Base-by-base conservation (phyloP, 306 rosid genomes). In the Rosa rugosa region DNA sequence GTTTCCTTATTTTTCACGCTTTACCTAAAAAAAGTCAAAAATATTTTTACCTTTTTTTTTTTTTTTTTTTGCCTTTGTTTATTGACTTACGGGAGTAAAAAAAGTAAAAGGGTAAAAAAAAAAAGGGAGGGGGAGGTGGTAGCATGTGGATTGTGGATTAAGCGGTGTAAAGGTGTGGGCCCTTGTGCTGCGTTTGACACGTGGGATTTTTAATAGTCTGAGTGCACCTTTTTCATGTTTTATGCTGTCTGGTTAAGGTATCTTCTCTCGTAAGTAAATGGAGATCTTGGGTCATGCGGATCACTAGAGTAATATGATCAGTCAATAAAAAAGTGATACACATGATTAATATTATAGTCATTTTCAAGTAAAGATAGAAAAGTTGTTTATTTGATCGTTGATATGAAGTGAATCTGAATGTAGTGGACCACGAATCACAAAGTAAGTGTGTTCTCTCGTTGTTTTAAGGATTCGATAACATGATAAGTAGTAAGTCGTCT, bases 201-300 rank as follows among this genome's bases (percentile, higher is more conserved):
- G 86, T 86, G 87, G 73, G 78, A 31, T 2, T 31, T 4, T 6
- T 6, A 46, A 5, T 38, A 23, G 8, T 75, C 70, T 59, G 17
- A 11, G 79, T 8, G 64, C 36, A 64, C 57, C 31, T 31, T 31
- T 67, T 53, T 69, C 45, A 73, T 79, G 72, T 70, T 76, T 77
- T 71, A 66, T 73, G 73, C 63, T 76, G 86, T 79, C 76, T 69
- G 60, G 73, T 72, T 67, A 51, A 20, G 57, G 40, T 71, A n/a
- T 49, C 60, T 16, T 38, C 45, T 38, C 41, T 75, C 17, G 16
- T 11, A 11, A 23, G 66, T 59, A 23, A 59, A 25, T 59, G 1
- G 1, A 18, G 4, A 56, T 75, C 31, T 18, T 75, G 51, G n/a
- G 22, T 50, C 16, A 50, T 14, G 56, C 18, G 36, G 36, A 31